Percentiles rank a stretch among this genome's conserved stretches.
Evolutionary conservation across 345 rosid species (phyloP).

Genomic region (Corchorus olitorius): DNA sequence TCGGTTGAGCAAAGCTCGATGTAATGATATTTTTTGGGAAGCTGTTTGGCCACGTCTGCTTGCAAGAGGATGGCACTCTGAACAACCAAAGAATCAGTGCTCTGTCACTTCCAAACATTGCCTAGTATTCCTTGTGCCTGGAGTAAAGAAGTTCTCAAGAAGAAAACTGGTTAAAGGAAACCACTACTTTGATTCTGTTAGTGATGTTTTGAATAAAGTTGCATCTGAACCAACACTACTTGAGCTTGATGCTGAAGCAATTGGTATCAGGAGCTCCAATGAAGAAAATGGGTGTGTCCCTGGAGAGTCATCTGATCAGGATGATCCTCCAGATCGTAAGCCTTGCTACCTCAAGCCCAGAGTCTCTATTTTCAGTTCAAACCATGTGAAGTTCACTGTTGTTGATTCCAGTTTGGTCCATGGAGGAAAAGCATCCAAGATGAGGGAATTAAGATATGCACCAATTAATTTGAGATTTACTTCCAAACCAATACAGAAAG

Average conservation of each 20-base stretch:
- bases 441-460: conserved; percentile 46
- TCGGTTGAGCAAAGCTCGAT: conserved; percentile 74
- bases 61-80: conserved; percentile 82
- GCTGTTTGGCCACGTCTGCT: conserved; percentile 86
- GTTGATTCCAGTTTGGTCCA: conserved; percentile 58
- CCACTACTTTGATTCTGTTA: conserved; percentile 71
- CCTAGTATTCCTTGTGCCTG: conserved; percentile 71
- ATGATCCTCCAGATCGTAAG: conserved; percentile 40
- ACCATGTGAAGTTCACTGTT: conserved; percentile 52
- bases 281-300: conserved; percentile 33
- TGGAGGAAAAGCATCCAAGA: conserved; percentile 48
- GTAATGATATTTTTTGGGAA: conserved; percentile 78
- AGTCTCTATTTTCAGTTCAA: conserved; percentile 39
- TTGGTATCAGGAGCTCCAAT: conserved; percentile 25
- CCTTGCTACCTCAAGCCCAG: conserved; percentile 64
- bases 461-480: conserved; percentile 35
- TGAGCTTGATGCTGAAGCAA: conserved; percentile 57
- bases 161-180: conserved; percentile 65
- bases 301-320: conserved; percentile 44
- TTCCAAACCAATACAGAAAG: conserved; percentile 31
- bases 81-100: conserved; percentile 55
- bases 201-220: conserved; percentile 66
- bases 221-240: conserved; percentile 68
- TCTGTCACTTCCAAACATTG: conserved; percentile 42
- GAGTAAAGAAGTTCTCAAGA: conserved; percentile 67